Base-by-base conservation (phyloP, 2,329 filamentous ascomycete genomes). In the Ophiocordyceps camponoti-floridani region DNA sequence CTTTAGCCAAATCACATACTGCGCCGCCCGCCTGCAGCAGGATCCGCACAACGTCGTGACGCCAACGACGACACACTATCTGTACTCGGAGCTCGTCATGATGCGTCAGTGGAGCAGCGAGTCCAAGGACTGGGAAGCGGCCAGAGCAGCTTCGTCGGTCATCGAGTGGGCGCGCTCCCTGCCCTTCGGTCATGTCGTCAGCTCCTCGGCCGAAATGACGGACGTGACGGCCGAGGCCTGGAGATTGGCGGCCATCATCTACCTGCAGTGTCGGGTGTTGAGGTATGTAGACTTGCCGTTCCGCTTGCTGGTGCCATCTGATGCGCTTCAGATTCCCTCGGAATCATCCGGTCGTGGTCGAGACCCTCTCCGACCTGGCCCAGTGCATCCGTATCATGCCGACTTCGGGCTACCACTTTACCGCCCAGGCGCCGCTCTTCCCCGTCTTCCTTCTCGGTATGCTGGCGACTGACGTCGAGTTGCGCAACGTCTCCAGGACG, bases 371-470 rank as follows among this genome's bases (percentile, higher is more conserved):
- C 0, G 55, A 63, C 31, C 52, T 66, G n/a, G 58, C 58, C 6
- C 54, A 48, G 45, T 63, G 62, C 43, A 63, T 66, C 16, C 50
- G 49, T 3, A 58, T 64, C 8, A 63, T 65, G 62, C 63, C 63
- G 2, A 66, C 63, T 2, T 63, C 60, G 4, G 63, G 63, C 7
- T 52, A 51, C 18, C 51, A 61, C 3, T 66, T 66, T 43, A 66
- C 63, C 9, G 62, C 63, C 1, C 63, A 66, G 43, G 62, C 63
- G 7, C 63, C 63, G 5, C 52, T 66, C 1, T 56, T 65, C 10
- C 63, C 63, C 0, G 62, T 65, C 0, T 66, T 65, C 41, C 53
- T 66, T n/a, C 46, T 66, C 2, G 63, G 63, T 1, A 45, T 66
- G 28, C 48, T 65, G 5, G 57, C 61, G 9, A 60, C 58, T 7